A percentile compares a stretch with the other conserved stretches of the same genome.
Evolutionary conservation across 345 rosid genomes (phyloP).

Genomic region (Ricinus communis): DNA sequence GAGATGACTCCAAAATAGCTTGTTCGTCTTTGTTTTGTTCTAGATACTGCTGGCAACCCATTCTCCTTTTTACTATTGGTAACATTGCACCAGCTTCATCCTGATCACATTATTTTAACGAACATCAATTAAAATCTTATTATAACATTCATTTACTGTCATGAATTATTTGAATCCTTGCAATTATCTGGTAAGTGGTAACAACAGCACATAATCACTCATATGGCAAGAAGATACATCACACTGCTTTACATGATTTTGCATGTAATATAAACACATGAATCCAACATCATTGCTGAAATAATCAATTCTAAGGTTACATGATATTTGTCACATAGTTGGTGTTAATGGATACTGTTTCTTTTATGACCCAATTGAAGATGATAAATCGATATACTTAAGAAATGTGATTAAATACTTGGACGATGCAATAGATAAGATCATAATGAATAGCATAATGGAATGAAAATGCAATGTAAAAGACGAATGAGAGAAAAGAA

Average conservation of each 20-base stretch:
- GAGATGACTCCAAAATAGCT: slow-evolving; percentile 47
- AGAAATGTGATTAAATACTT: not conserved
- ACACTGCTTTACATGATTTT: not conserved
- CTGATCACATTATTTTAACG: slow-evolving; percentile 34
- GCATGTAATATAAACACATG: not conserved
- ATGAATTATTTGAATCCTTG: not conserved
- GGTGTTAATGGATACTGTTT: not conserved
- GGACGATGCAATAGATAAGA: not conserved
- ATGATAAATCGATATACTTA: not conserved
- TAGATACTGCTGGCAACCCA: slow-evolving; percentile 30
- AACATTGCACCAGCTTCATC: slow-evolving; percentile 36
- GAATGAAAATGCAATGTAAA: not conserved
- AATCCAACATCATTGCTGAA: not conserved
- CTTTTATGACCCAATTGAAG: not conserved
- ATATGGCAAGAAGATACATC: not conserved
- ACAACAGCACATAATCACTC: not conserved
- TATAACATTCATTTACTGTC: not conserved
- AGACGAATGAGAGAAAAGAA: not conserved
- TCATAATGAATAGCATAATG: not conserved
- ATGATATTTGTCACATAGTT: not conserved
- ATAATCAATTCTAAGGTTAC: not conserved
- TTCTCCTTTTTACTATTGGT: slow-evolving; percentile 46
- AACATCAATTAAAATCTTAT: not conserved
- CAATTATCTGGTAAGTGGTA: not conserved
- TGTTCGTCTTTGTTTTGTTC: slow-evolving; percentile 54